These are phyloP conservation scores for Talaromyces sp. DNA, from an alignment of 2,329 filamentous ascomycete species.

Conservation along the genomic window DNA sequence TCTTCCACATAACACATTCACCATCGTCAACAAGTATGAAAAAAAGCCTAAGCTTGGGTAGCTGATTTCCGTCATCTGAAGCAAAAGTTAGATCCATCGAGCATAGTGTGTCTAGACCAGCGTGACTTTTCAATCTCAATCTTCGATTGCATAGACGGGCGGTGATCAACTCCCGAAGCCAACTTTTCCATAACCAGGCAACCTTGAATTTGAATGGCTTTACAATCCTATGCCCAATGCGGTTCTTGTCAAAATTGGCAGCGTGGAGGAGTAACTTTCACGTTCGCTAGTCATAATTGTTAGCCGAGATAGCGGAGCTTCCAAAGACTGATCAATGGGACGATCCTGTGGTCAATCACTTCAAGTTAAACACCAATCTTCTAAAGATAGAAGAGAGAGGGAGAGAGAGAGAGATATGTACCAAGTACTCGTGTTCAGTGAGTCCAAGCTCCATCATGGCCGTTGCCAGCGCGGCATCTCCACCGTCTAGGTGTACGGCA, in stretches of 20 bases:
- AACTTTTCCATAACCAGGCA: background rate
- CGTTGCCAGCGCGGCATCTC: background rate
- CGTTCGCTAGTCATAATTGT: too few species aligned
- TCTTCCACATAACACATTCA: background rate
- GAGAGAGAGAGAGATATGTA: background rate
- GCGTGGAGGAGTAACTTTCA: too few species aligned
- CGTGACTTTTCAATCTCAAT: background rate
- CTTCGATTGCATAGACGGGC: background rate
- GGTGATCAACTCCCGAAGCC: too few species aligned
- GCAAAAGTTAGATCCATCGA: background rate
- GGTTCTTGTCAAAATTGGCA: too few species aligned
- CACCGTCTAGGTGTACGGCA: conserved; percentile 4
- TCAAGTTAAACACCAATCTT: background rate
- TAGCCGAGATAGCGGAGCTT: too few species aligned
- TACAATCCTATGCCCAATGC: too few species aligned
- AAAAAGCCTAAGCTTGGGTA: background rate
- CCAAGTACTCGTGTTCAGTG: background rate
- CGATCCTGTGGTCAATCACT: background rate
- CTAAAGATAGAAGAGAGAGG: background rate
- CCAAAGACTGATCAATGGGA: too few species aligned
- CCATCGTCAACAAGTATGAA: background rate
- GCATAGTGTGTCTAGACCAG: background rate
- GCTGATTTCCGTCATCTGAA: background rate
- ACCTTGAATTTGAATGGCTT: too few species aligned
- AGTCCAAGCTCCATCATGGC: conserved; percentile 6